These are phyloP conservation scores for Raffaelea albimanens DNA, from an alignment of 2,329 filamentous ascomycete genomes.

Conservation along the genomic window DNA sequence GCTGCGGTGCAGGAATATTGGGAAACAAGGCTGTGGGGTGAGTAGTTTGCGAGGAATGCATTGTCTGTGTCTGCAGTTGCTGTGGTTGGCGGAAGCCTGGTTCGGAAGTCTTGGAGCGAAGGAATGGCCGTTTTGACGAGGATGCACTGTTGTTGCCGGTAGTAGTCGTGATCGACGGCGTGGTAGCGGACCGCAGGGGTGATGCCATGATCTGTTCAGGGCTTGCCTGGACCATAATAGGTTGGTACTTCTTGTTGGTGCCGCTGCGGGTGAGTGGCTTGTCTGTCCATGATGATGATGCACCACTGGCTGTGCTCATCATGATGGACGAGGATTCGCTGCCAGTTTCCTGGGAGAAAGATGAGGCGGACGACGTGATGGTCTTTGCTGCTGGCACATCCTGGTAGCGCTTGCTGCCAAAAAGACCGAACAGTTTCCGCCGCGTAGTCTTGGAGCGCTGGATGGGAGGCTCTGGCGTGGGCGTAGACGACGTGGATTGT, in stretches of 20 bases:
- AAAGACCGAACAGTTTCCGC: slow-evolving; percentile 50
- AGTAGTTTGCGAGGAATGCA: too few relatives aligned
- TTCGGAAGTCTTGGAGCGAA: slow-evolving; percentile 13
- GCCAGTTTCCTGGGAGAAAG: slow-evolving; percentile 7
- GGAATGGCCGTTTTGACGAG: slow-evolving; percentile 10
- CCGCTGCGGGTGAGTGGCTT: slow-evolving; percentile 24
- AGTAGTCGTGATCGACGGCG: neutral
- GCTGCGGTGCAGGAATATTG: too few relatives aligned
- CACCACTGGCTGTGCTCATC: slow-evolving; percentile 7
- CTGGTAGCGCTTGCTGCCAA: slow-evolving; percentile 32
- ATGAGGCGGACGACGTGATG: neutral
- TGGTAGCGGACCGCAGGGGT: neutral
- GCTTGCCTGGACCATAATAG: slow-evolving; percentile 21
- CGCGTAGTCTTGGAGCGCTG: slow-evolving; percentile 42
- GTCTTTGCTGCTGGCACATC: slow-evolving; percentile 15
- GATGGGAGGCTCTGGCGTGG: slow-evolving; percentile 9
- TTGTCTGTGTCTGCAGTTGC: neutral
- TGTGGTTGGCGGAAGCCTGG: slow-evolving; percentile 8
- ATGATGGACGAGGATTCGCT: slow-evolving; percentile 13
- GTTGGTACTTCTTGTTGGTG: slow-evolving; percentile 30
- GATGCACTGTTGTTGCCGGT: slow-evolving; percentile 9
- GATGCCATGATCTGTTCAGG: neutral
- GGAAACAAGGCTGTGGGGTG: too few relatives aligned
- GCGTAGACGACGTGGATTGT: too few relatives aligned
- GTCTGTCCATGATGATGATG: slow-evolving; percentile 2